phyloP scores from a whole-genome alignment of 208 protist genomes.

The Crithidia acanthocephali region DNA sequence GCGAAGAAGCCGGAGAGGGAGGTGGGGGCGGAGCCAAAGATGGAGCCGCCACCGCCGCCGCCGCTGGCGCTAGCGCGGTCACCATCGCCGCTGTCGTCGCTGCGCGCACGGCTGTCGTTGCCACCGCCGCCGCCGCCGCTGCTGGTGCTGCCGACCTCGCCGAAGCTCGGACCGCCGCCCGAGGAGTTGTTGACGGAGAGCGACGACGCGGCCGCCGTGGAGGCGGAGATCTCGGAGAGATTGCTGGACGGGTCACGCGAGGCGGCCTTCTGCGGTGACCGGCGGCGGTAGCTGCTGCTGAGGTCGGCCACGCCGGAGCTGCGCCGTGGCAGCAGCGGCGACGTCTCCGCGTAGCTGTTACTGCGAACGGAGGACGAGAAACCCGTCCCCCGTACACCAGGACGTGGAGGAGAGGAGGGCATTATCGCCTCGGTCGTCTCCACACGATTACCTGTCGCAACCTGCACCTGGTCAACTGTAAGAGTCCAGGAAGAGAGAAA shows the following conservation, averaged over 20 bases:
- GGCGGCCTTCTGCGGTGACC: neutral
- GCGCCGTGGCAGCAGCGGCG: conserved; percentile 7
- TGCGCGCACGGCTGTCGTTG: conserved; percentile 2
- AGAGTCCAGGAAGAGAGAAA: too few relatives aligned
- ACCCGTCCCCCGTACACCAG: neutral
- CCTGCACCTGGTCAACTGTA: too few relatives aligned
- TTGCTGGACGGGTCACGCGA: conserved; percentile 5
- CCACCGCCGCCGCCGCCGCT: conserved; percentile 11
- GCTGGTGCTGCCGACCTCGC: neutral
- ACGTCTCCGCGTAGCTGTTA: conserved; percentile 3
- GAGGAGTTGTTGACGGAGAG: conserved; percentile 16
- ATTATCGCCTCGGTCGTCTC: too few relatives aligned
- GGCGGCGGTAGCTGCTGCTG: neutral
- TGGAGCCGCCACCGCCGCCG: neutral
- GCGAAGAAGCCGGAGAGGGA: conserved; percentile 18
- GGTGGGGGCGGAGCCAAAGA: conserved; percentile 21
- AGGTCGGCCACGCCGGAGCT: neutral
- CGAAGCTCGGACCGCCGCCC: neutral
- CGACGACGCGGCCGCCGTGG: conserved; percentile 8
- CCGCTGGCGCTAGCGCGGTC: neutral
- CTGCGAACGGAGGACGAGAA: neutral
- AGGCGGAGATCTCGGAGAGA: neutral
- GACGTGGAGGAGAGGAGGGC: neutral
- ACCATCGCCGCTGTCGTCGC: neutral
- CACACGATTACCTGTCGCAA: too few relatives aligned